Percentiles rank a stretch among this genome's conserved stretches.
phyloP scores from a whole-genome alignment of 257 asterid species.

The Przewalskia tangutica region DNA sequence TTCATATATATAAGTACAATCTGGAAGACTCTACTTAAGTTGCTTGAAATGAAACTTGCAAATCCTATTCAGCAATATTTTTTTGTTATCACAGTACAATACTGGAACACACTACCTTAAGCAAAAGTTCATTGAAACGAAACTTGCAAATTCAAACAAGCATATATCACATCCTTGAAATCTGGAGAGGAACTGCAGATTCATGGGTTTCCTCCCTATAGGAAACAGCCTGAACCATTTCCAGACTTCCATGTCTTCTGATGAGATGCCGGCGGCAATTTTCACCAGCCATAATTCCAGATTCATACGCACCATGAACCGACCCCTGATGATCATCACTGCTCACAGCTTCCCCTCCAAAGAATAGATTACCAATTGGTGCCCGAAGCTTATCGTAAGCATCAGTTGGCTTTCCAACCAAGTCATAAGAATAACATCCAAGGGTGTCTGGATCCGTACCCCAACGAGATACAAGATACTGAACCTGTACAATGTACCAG shows the following conservation, averaged over 20 bases:
- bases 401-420: constrained; percentile 78
- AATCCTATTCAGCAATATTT: not conserved
- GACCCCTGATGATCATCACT: constrained; percentile 89
- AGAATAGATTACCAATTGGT: constrained; percentile 74
- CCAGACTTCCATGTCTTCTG: constrained; percentile 49
- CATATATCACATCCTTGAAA: constrained; percentile 59
- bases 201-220: constrained; percentile 60
- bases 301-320: constrained; percentile 92
- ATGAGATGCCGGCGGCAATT: constrained; percentile 53
- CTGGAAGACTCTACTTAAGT: not conserved
- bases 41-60: not conserved
- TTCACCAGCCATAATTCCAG: constrained; percentile 89
- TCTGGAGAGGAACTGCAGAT: constrained; percentile 67
- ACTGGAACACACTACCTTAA: not conserved
- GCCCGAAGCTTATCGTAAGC: constrained; percentile 79
- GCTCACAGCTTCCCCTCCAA: constrained; percentile 91
- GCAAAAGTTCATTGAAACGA: not conserved
- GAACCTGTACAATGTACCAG: constrained; percentile 34
- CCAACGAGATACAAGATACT: constrained; percentile 81
- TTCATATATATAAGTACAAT: not conserved
- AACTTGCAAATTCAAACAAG: not conserved
- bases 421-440: constrained; percentile 87
- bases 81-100: not conserved
- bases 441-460: constrained; percentile 79
- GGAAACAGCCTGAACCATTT: constrained; percentile 49